Conservation (phyloP, 2,329 filamentous ascomycete genomes). For the Neurospora crassa region DNA sequence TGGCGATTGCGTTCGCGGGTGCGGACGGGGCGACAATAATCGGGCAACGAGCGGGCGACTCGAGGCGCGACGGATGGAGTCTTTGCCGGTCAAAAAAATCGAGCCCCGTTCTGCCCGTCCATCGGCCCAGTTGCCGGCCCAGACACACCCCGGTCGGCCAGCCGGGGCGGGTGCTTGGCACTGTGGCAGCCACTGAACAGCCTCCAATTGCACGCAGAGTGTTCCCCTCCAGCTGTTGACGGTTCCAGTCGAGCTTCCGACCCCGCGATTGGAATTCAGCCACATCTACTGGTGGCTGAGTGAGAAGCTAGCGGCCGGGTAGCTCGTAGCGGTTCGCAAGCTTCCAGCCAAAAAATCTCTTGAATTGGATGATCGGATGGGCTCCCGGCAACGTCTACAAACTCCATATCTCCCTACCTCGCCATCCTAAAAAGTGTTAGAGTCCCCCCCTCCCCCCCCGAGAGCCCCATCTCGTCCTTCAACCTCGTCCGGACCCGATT, state of each 20-base stretch:
- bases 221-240: neutral
- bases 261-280: neutral
- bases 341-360: neutral
- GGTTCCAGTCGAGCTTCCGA: neutral
- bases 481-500: neutral
- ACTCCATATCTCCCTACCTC: neutral
- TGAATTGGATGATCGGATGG: neutral
- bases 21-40: neutral
- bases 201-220: neutral
- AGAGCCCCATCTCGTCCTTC: neutral
- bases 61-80: neutral
- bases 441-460: too few species aligned
- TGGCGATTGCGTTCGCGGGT: neutral
- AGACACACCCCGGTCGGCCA: neutral
- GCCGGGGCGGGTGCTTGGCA: neutral
- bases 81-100: slow-evolving; percentile 1
- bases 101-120: neutral
- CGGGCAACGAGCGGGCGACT: neutral
- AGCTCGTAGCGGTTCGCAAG: neutral
- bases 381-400: neutral
- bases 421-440: neutral
- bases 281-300: neutral
- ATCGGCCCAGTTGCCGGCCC: neutral
- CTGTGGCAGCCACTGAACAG: neutral
- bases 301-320: neutral